Conservation (phyloP, 2,329 filamentous ascomycete species). For the Colletotrichum sp. region DNA sequence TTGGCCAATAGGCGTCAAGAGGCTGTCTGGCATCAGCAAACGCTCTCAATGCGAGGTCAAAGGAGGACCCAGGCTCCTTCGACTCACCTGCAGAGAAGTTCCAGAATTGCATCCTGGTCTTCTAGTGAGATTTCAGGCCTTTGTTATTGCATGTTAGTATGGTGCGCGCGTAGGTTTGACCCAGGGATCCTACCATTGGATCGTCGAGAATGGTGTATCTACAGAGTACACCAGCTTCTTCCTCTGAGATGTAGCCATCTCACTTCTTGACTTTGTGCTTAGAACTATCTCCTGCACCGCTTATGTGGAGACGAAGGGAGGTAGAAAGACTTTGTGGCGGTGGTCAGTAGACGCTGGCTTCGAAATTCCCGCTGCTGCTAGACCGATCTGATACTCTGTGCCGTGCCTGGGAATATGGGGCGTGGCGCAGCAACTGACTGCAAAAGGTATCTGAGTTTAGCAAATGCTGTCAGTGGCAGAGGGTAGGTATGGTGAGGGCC, state of each 20-base stretch:
- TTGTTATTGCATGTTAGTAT: not conserved
- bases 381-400: not conserved
- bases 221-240: conserved; percentile 69
- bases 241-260: not conserved
- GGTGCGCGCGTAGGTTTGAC: not conserved
- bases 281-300: not conserved
- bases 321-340: not conserved
- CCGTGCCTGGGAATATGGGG: not conserved
- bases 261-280: not conserved
- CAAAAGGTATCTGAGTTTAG: not conserved
- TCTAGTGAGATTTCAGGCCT: conserved; percentile 66
- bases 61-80: not conserved
- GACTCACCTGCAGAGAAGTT: conserved; percentile 68
- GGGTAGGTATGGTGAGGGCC: not conserved
- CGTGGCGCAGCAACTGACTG: not conserved
- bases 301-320: not conserved
- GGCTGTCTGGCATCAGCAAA: conserved; percentile 41
- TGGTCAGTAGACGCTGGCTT: not conserved
- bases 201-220: conserved; percentile 67
- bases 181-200: conserved; percentile 56
- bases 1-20: conserved; percentile 68
- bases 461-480: not conserved
- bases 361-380: not conserved
- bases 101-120: conserved; percentile 68
- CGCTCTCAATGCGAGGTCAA: not conserved